Percentiles rank a stretch among this genome's conserved stretches.
These are phyloP conservation scores for Lachnum nothofagi DNA, from an alignment of 2,329 filamentous ascomycete species.

Conservation along the genomic window DNA sequence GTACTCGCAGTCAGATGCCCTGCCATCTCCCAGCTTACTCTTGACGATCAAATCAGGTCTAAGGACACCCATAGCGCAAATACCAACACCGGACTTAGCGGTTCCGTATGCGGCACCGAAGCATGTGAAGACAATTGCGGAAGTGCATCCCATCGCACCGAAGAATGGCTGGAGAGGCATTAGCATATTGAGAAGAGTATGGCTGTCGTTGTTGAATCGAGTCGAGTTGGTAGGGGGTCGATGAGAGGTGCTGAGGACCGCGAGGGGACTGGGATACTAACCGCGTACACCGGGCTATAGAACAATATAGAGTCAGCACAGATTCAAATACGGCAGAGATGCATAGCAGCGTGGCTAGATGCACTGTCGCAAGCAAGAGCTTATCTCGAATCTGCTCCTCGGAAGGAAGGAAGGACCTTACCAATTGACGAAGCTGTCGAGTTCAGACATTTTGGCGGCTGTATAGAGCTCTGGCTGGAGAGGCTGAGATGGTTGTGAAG, in stretches of 20 bases:
- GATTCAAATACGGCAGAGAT: conserved; percentile 5
- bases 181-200: no score
- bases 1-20: background rate
- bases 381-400: conserved; percentile 30
- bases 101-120: conserved; percentile 97
- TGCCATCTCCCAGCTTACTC: conserved; percentile 60
- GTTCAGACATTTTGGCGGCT: conserved; percentile 66
- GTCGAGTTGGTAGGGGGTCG: conserved; percentile 3
- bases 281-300: conserved; percentile 91
- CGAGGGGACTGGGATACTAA: conserved; percentile 55
- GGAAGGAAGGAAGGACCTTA: conserved; percentile 51
- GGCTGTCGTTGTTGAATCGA: conserved; percentile 14
- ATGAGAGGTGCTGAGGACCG: conserved; percentile 15
- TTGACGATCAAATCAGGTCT: conserved; percentile 98
- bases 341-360: background rate
- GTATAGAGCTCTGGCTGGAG: conserved; percentile 23
- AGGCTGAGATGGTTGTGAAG: conserved; percentile 15
- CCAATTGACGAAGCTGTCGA: conserved; percentile 49
- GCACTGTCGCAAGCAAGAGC: conserved; percentile 4
- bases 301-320: conserved; percentile 40
- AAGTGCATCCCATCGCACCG: conserved; percentile 93
- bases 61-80: conserved; percentile 96
- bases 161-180: conserved; percentile 66
- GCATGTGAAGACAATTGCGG: conserved; percentile 93
- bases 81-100: conserved; percentile 98